Conservation (phyloP, 78 protist genomes). For the Dictyostelium purpureum region DNA sequence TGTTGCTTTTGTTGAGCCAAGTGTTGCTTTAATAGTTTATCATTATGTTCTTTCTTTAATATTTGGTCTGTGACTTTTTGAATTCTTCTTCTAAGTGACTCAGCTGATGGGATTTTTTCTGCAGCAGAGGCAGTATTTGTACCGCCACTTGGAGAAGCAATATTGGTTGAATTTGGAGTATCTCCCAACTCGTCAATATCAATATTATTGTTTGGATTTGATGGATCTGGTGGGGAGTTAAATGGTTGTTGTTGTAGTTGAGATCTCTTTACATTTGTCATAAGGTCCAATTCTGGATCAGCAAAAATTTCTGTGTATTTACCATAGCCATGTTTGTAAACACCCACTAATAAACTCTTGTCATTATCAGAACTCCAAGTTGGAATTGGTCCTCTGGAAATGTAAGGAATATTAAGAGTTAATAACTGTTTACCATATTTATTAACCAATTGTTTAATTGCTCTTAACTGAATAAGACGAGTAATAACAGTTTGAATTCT, state of each 20-base stretch:
- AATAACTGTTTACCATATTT: slow-evolving; percentile 40
- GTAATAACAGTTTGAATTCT: slow-evolving; percentile 47
- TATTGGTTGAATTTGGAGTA: not conserved
- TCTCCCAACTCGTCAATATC: not conserved
- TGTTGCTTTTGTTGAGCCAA: slow-evolving; percentile 11
- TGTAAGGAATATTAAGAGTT: not conserved
- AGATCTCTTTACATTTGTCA: not conserved
- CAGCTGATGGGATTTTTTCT: slow-evolving; percentile 37
- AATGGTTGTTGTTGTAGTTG: not conserved
- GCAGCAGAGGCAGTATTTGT: not conserved
- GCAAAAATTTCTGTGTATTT: slow-evolving; percentile 26
- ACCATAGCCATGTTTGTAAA: slow-evolving; percentile 75
- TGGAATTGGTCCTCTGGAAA: slow-evolving; percentile 44
- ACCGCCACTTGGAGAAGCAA: too few relatives aligned
- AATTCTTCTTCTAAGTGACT: slow-evolving; percentile 53
- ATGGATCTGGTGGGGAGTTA: not conserved
- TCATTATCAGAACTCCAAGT: slow-evolving; percentile 66
- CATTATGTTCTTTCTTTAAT: not conserved
- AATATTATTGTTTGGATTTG: not conserved
- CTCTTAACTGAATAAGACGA: slow-evolving; percentile 28
- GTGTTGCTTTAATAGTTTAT: not conserved
- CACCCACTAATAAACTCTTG: slow-evolving; percentile 50
- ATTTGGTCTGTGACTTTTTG: slow-evolving; percentile 22
- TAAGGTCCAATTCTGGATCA: slow-evolving; percentile 39
- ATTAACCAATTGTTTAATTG: slow-evolving; percentile 2